phyloP scores from a whole-genome alignment of 2,329 filamentous ascomycete genomes.

The Colletotrichum filicis region DNA sequence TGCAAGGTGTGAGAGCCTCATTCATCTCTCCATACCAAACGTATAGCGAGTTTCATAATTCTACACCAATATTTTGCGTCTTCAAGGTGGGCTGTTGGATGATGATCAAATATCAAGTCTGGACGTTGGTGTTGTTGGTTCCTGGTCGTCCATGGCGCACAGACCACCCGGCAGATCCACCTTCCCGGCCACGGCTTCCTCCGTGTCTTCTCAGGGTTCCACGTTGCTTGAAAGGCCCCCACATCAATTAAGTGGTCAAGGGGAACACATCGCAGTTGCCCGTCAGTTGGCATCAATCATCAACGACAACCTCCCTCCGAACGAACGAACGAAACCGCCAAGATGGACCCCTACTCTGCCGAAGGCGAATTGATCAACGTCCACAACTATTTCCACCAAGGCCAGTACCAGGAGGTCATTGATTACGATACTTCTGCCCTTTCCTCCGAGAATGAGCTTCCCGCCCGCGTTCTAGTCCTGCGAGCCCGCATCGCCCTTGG shows the following conservation, averaged over 20 bases:
- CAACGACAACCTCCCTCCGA: conserved; percentile 24
- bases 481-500: conserved; percentile 87
- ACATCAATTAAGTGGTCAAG: conserved; percentile 47
- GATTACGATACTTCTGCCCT: conserved; percentile 87
- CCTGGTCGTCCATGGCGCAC: background rate
- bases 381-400: conserved; percentile 78
- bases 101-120: background rate
- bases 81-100: background rate
- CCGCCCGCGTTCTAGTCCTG: conserved; percentile 81
- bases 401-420: conserved; percentile 87
- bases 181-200: conserved; percentile 41
- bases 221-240: conserved; percentile 61
- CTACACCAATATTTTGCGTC: background rate
- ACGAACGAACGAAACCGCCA: conserved; percentile 39
- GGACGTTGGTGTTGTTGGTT: background rate
- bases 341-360: conserved; percentile 77
- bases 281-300: conserved; percentile 41
- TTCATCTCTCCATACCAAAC: too few relatives aligned
- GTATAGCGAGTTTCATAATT: background rate
- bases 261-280: conserved; percentile 33
- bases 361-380: conserved; percentile 79
- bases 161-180: background rate
- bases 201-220: conserved; percentile 61
- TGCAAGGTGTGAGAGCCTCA: too few relatives aligned
- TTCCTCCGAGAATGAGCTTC: conserved; percentile 80